Evolutionary conservation across 495 filamentous ascomycete genomes (phyloP).

Genomic region (Aspergillus sparsus): DNA sequence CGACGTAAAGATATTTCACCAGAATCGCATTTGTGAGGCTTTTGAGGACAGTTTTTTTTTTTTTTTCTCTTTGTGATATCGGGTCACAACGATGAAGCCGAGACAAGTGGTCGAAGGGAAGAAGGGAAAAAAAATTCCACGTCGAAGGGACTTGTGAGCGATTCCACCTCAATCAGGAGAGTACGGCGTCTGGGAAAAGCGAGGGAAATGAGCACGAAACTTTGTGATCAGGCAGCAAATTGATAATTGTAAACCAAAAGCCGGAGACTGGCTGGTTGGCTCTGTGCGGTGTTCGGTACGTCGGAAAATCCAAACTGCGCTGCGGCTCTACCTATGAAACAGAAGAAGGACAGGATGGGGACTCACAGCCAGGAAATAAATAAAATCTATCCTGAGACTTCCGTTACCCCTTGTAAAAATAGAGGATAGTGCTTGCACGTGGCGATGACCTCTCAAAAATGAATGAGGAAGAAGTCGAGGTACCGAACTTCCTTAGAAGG

Average conservation of each 20-base stretch:
- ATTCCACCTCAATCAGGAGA: neutral
- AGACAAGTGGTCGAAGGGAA: slow-evolving; percentile 4
- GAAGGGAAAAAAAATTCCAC: slow-evolving; percentile 7
- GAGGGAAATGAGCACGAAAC: neutral
- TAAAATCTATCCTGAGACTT: slow-evolving; percentile 13
- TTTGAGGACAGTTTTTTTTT: no score
- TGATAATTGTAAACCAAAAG: slow-evolving; percentile 14
- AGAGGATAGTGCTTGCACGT: slow-evolving; percentile 30
- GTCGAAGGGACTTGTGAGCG: slow-evolving; percentile 7
- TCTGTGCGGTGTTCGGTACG: slow-evolving; percentile 18
- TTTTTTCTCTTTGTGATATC: no score
- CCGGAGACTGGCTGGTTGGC: slow-evolving; percentile 13
- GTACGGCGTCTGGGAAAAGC: neutral
- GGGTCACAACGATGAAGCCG: neutral
- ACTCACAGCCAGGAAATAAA: slow-evolving; percentile 18
- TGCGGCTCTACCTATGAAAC: slow-evolving; percentile 9
- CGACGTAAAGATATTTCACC: slow-evolving; percentile 27
- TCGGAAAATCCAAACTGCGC: slow-evolving; percentile 20
- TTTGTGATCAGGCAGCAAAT: slow-evolving; percentile 9
- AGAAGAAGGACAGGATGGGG: slow-evolving; percentile 10
- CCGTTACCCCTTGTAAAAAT: slow-evolving; percentile 27
- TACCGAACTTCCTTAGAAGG: slow-evolving; percentile 17
- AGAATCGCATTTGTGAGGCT: slow-evolving; percentile 34
- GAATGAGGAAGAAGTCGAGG: slow-evolving; percentile 3
- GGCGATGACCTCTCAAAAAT: slow-evolving; percentile 22